Evolutionary conservation across 2,329 filamentous ascomycete species (phyloP).

Genomic region (Botrytis galanthina): DNA sequence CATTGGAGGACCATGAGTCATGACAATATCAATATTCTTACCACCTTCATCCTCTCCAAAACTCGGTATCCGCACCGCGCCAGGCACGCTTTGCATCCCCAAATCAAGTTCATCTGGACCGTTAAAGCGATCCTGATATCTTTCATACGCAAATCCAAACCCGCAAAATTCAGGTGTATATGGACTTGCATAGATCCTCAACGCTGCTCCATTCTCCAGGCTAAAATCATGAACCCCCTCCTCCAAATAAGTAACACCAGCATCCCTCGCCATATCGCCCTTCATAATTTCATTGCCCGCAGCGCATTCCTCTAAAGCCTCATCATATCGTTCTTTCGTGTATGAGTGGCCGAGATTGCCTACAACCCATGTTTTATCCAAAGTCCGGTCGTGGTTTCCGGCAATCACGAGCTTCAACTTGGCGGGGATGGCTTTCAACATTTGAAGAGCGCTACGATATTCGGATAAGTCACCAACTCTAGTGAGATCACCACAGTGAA

Average conservation of each 20-base stretch:
- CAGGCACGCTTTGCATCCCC: slow-evolving; percentile 26
- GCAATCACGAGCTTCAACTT: slow-evolving; percentile 59
- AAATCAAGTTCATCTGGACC: slow-evolving; percentile 19
- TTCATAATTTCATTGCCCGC: slow-evolving; percentile 30
- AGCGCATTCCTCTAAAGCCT: slow-evolving; percentile 19
- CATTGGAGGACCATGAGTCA: slow-evolving; percentile 60
- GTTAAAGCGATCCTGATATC: slow-evolving; percentile 36
- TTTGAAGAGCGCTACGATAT: slow-evolving; percentile 33
- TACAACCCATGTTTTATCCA: slow-evolving; percentile 46
- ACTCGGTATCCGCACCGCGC: slow-evolving; percentile 26
- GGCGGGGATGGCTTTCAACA: slow-evolving; percentile 43
- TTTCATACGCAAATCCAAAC: slow-evolving; percentile 38
- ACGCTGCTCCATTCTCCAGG: slow-evolving; percentile 34
- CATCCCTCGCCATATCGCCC: slow-evolving; percentile 28
- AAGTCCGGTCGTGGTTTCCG: slow-evolving; percentile 59
- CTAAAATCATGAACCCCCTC: slow-evolving; percentile 38
- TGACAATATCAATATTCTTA: slow-evolving; percentile 49
- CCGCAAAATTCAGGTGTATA: slow-evolving; percentile 38
- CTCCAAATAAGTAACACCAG: slow-evolving; percentile 37
- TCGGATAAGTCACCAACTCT: slow-evolving; percentile 31
- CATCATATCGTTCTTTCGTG: not conserved
- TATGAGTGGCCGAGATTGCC: not conserved
- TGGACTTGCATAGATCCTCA: slow-evolving; percentile 39
- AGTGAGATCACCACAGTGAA: slow-evolving; percentile 44
- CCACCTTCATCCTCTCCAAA: not conserved